These are phyloP conservation scores for Taphrina communis DNA, from an alignment of 1,139 yeast genomes.

Conservation along the genomic window DNA sequence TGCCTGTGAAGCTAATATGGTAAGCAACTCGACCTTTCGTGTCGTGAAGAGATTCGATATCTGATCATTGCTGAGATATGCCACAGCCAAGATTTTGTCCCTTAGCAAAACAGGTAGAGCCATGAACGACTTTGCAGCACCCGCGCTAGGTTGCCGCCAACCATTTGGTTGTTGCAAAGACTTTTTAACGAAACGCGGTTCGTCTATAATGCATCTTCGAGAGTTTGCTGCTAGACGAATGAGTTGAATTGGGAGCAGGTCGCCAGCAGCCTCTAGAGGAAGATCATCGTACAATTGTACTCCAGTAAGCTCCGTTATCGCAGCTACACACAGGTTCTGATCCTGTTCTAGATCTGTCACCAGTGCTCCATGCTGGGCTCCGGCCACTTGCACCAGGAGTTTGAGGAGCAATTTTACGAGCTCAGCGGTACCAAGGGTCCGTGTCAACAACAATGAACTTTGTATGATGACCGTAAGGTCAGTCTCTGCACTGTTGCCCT, in stretches of 20 bases:
- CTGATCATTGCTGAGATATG: conserved; percentile 46
- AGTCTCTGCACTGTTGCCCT: conserved; percentile 17
- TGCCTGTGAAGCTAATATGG: conserved; percentile 45
- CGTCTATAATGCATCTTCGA: conserved; percentile 43
- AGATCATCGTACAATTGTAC: conserved; percentile 35
- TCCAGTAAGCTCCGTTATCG: conserved; percentile 42
- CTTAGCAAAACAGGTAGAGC: conserved; percentile 25
- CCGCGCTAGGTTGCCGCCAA: conserved; percentile 29
- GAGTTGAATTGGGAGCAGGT: conserved; percentile 41
- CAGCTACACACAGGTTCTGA: conserved; percentile 42
- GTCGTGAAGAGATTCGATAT: conserved; percentile 41
- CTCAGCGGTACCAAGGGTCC: conserved; percentile 9
- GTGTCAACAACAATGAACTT: conserved; percentile 26
- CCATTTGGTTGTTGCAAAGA: conserved; percentile 43
- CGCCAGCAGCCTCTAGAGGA: conserved; percentile 40
- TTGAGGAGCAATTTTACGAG: conserved; percentile 44
- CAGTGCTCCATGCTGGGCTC: conserved; percentile 46
- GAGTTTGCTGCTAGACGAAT: conserved; percentile 43
- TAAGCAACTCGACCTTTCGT: conserved; percentile 43
- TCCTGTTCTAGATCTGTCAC: conserved; percentile 43
- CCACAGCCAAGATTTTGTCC: conserved; percentile 42
- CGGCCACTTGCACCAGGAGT: conserved; percentile 45
- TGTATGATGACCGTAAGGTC: conserved; percentile 23
- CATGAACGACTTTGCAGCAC: conserved; percentile 32
- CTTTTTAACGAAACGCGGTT: conserved; percentile 29